A percentile compares a stretch with the other conserved stretches of the same genome.
Evolutionary conservation across 768 basidiomycete species (phyloP).

Genomic region (Leucocoprinus leucothites): DNA sequence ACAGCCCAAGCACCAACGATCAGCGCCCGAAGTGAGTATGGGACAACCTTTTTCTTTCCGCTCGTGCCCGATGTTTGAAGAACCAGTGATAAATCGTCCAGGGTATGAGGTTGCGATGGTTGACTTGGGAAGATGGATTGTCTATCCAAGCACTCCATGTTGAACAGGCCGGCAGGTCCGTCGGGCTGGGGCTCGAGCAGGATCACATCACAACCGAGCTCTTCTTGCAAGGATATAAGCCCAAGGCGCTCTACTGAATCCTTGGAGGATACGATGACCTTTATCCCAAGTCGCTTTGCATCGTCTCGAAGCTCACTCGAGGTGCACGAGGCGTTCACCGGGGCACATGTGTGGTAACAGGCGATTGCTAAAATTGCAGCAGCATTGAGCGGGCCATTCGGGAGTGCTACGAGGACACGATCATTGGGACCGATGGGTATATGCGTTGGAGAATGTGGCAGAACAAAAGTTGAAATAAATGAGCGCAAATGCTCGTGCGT

Average conservation of each 20-base stretch:
- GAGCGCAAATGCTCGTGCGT: conserved; percentile 30
- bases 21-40: conserved; percentile 38
- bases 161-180: conserved; percentile 39
- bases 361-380: conserved; percentile 42
- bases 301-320: conserved; percentile 41
- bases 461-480: conserved; percentile 36
- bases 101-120: conserved; percentile 30
- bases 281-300: conserved; percentile 33
- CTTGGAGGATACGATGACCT: conserved; percentile 38
- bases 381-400: conserved; percentile 44
- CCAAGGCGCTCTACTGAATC: conserved; percentile 38
- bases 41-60: conserved; percentile 50
- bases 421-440: conserved; percentile 36
- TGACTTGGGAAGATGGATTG: conserved; percentile 10
- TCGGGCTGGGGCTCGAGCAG: conserved; percentile 28
- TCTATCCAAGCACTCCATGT: conserved; percentile 29
- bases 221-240: conserved; percentile 26
- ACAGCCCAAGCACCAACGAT: conserved; percentile 44
- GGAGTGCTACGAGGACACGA: conserved; percentile 42
- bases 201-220: conserved; percentile 37
- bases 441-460: conserved; percentile 31
- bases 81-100: conserved; percentile 49
- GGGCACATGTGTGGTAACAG: conserved; percentile 43
- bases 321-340: conserved; percentile 45
- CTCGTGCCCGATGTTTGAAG: conserved; percentile 61